A percentile compares a stretch with the other conserved stretches of the same genome.
Conservation (phyloP, 75 land plant species). For the Cupressus sempervirens region DNA sequence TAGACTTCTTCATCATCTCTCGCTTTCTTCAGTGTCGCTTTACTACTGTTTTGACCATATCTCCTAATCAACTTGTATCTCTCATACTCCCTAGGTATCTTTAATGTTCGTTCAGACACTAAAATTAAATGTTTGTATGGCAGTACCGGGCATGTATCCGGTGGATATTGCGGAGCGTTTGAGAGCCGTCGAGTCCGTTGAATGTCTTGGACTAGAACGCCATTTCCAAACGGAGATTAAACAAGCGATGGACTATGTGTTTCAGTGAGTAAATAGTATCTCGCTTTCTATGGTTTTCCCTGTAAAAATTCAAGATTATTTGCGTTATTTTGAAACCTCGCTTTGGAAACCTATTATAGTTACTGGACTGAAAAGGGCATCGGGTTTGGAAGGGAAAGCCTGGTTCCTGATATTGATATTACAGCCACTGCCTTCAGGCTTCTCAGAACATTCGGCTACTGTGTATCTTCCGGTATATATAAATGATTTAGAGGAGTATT, state of each 20-base stretch:
- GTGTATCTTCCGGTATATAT: constrained; percentile 32
- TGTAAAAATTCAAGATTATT: too few species aligned
- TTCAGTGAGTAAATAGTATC: constrained; percentile 31
- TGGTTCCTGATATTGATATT: too few species aligned
- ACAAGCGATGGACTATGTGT: constrained; percentile 53
- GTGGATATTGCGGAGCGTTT: constrained; percentile 88
- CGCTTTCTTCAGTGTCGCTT: too few species aligned
- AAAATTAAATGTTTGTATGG: not conserved
- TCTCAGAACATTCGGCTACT: too few species aligned
- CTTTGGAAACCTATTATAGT: constrained; percentile 19
- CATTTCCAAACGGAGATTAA: constrained; percentile 5
- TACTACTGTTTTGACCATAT: too few species aligned
- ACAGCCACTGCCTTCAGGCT: too few species aligned
- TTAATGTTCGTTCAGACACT: not conserved
- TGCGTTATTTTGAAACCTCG: too few species aligned
- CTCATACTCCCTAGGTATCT: too few species aligned
- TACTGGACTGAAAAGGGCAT: constrained; percentile 44
- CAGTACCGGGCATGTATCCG: constrained; percentile 88
- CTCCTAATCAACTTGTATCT: too few species aligned
- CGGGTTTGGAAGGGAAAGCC: too few species aligned
- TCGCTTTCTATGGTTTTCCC: too few species aligned
- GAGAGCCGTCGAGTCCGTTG: constrained; percentile 16
- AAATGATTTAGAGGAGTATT: not conserved
- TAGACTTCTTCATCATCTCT: too few species aligned
- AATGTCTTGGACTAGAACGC: constrained; percentile 15